Percentiles rank a stretch among this genome's conserved stretches.
Conservation (phyloP, 495 filamentous ascomycete species). For the Parmelia sp. region DNA sequence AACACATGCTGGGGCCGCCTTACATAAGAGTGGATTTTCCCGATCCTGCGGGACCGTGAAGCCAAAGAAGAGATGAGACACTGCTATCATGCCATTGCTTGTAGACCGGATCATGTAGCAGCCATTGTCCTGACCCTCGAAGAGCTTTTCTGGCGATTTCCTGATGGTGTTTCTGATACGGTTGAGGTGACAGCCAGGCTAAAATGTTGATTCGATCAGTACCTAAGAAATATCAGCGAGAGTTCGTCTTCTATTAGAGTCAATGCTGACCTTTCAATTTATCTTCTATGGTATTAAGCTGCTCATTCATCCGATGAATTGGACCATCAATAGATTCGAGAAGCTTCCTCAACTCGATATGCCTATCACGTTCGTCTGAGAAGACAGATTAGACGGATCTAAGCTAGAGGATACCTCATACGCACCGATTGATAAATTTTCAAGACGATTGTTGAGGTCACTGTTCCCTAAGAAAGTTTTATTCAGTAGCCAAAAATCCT, state of each 20-base stretch:
- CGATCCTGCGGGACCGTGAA: not conserved
- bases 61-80: slow-evolving; percentile 9
- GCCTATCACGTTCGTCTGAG: too few species aligned
- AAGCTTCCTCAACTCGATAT: not conserved
- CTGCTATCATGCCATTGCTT: slow-evolving; percentile 1
- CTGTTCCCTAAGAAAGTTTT: too few species aligned
- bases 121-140: slow-evolving; percentile 2
- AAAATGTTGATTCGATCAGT: not conserved
- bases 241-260: too few species aligned
- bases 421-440: too few species aligned
- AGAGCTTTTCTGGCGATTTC: not conserved
- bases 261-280: too few species aligned
- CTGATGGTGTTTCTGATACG: slow-evolving; percentile 2
- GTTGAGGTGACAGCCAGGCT: not conserved
- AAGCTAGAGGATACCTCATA: too few species aligned
- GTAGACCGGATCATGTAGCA: not conserved
- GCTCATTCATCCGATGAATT: not conserved
- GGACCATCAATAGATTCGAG: not conserved
- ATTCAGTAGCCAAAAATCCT: too few species aligned
- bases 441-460: too few species aligned
- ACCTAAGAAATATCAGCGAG: too few species aligned
- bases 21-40: slow-evolving; percentile 11
- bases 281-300: not conserved
- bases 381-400: too few species aligned
- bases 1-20: too few species aligned